Conservation (phyloP, 78 protist species). For the Bigelowiella natans region DNA sequence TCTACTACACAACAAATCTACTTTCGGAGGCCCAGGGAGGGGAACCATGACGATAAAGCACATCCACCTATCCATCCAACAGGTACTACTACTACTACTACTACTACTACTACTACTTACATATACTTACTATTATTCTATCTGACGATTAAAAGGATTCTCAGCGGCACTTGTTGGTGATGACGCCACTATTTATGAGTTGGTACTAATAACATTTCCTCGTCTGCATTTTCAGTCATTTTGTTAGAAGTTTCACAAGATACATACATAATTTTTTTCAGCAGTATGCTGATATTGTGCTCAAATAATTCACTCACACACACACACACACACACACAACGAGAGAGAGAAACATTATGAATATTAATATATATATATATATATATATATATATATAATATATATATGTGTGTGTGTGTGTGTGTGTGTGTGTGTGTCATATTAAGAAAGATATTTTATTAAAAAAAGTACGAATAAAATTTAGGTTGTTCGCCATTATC, state of each 20-base stretch:
- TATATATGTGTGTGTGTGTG: not conserved
- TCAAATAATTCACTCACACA: not conserved
- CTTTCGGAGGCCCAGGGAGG: too few relatives aligned
- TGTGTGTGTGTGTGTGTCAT: not conserved
- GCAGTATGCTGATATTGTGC: not conserved
- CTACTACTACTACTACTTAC: too few relatives aligned
- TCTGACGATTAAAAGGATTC: too few relatives aligned
- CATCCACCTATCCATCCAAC: conserved; percentile 99
- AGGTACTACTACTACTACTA: too few relatives aligned
- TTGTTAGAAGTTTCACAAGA: not conserved
- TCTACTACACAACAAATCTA: too few relatives aligned
- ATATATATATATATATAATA: not conserved
- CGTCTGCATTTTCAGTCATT: not conserved
- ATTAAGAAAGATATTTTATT: not conserved
- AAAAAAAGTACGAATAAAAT: not conserved
- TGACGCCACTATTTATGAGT: not conserved
- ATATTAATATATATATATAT: not conserved
- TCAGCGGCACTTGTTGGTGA: too few relatives aligned
- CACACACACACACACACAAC: not conserved
- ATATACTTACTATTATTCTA: too few relatives aligned
- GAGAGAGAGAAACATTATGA: not conserved
- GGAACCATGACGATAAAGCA: conserved; percentile 81
- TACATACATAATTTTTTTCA: not conserved
- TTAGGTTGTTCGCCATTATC: not conserved
- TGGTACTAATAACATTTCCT: not conserved